Evolutionary conservation across 2,329 filamentous ascomycete genomes (phyloP), one percentile per base, ranked within the genome.

Genomic region (Fusarium hostae): DNA sequence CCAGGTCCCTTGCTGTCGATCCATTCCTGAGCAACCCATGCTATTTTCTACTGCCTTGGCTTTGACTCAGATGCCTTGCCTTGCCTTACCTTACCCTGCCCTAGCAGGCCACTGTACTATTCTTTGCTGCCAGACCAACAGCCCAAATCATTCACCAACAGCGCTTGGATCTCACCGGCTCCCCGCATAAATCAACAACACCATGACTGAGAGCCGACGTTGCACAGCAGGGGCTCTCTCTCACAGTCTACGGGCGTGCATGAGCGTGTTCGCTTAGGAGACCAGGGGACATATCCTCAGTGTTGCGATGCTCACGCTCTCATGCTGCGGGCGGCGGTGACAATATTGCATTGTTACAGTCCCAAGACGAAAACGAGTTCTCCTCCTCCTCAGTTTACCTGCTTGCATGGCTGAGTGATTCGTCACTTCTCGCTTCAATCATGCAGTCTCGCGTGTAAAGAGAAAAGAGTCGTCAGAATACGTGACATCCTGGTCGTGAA

Each of bases 1-100:
- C 62, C 59, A 70, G 65, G 62, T 62, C 69, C 69, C 70, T 73
- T 73, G 70, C 55, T 59, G 70, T 65, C 70, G 70, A 73, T 73
- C 70, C 59, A 61, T 68, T 59, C 59, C 52, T 64, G 55, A 59
- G 56, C 51, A 55, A 52, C 69, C 69, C 65, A 66, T 72, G 59
- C 26, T 43, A 45, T 54, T 61, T 45, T 45, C 41, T 45, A n/a
- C 51, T 71, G 28, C 50, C 58, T 71, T 68, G 63, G 48, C 68
- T 59, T 71, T 69, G 65, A 62, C 68, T 60, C 43, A 66, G 47
- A 62, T 68, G 56, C 44, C 32, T 54, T 68, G 35, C 43, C 63
- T 50, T 63, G 59, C 62, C 43, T 51, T 47, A 60, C 47, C 57
- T 52, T 59, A 37, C 48, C 48, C 32, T 51, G 30, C 48, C 32